Evolutionary conservation across 139 green algal species (phyloP).

Genomic region (Nannochloris sp.): DNA sequence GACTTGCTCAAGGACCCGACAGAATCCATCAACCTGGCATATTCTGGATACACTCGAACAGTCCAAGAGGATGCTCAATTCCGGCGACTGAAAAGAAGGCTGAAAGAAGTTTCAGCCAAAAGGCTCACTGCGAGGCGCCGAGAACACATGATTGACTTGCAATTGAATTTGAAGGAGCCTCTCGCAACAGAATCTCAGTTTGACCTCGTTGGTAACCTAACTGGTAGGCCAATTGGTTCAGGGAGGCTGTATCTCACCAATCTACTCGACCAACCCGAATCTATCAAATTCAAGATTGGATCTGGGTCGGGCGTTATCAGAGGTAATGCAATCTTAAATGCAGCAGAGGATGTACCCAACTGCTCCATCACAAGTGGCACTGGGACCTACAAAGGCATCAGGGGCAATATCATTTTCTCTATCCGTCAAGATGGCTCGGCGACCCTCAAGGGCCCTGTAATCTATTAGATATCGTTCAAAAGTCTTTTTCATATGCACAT

Average conservation of each 20-base stretch:
- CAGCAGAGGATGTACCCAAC: too few relatives aligned
- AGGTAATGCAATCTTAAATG: not conserved
- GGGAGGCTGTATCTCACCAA: not conserved
- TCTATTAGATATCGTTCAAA: not conserved
- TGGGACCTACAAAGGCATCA: constrained; percentile 14
- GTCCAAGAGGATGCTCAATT: not conserved
- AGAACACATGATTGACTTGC: constrained; percentile 1
- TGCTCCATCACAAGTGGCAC: constrained; percentile 1
- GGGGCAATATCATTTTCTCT: not conserved
- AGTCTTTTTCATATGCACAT: too few relatives aligned
- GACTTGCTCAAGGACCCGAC: too few relatives aligned
- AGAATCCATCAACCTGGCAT: too few relatives aligned
- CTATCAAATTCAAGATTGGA: not conserved
- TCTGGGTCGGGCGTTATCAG: not conserved
- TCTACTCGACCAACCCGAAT: not conserved
- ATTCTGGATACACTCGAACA: not conserved
- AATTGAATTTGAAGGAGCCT: not conserved
- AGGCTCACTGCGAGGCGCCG: not conserved
- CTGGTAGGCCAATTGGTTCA: not conserved
- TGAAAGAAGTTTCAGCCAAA: not conserved
- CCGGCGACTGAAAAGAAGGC: not conserved
- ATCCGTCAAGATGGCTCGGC: not conserved
- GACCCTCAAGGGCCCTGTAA: not conserved
- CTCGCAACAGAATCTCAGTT: not conserved
- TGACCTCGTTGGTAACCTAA: not conserved